phyloP scores from a whole-genome alignment of 2,329 filamentous ascomycete genomes.

The Colletotrichum neosansevieriae region DNA sequence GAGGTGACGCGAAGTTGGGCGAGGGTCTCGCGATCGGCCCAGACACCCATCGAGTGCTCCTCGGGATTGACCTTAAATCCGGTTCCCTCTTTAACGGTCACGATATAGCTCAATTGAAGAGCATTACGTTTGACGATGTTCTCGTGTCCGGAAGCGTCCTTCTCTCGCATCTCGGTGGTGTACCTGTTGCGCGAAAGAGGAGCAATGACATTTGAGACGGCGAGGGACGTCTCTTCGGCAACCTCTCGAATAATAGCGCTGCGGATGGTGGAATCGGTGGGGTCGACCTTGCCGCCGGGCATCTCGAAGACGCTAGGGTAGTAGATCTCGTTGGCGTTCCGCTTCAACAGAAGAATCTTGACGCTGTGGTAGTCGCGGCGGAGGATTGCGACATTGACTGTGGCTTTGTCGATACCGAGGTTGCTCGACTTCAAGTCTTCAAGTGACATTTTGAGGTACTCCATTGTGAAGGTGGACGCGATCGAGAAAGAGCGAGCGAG shows the following conservation, averaged over 20 bases:
- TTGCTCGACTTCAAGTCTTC: not conserved
- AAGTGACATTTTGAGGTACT: not conserved
- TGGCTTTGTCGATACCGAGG: not conserved
- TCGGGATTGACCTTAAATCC: not conserved
- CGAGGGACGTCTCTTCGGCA: constrained; percentile 12
- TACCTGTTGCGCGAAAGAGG: not conserved
- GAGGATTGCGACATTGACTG: constrained; percentile 1
- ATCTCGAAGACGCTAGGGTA: constrained; percentile 12
- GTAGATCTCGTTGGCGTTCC: not conserved
- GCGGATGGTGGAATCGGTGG: not conserved
- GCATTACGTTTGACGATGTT: not conserved
- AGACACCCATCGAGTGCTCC: not conserved
- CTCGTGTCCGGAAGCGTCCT: not conserved
- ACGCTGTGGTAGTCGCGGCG: not conserved
- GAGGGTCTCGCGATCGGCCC: not conserved
- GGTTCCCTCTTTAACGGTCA: not conserved
- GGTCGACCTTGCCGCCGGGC: constrained; percentile 21
- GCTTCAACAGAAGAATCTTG: constrained; percentile 7
- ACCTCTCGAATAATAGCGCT: constrained; percentile 18
- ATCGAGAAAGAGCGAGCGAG: no score
- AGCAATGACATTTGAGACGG: not conserved
- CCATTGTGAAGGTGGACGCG: not conserved
- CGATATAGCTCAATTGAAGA: not conserved
- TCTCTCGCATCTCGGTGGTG: not conserved
- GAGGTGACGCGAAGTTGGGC: not conserved